Evolutionary conservation across 225 moss, liverwort and hornwort genomes (phyloP).

Genomic region (Thuidium tamariscinum): DNA sequence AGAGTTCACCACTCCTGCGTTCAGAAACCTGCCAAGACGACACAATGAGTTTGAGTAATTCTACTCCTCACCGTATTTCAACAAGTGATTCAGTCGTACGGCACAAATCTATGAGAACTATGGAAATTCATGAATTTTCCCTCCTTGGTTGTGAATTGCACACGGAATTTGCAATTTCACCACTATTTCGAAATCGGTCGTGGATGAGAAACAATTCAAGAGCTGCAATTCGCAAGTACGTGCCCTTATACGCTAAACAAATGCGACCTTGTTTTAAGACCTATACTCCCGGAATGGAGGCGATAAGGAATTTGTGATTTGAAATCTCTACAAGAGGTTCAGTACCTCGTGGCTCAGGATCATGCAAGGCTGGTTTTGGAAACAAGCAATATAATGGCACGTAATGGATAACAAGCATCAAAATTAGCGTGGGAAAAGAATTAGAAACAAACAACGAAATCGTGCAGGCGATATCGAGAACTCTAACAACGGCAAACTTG

Average conservation of each 20-base stretch:
- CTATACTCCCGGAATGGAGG: neutral
- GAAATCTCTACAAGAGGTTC: neutral
- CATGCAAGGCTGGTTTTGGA: neutral
- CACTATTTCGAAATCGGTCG: neutral
- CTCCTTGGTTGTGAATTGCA: neutral
- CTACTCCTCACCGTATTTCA: neutral
- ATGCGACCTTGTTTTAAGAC: neutral
- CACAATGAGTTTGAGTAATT: neutral
- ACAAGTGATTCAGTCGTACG: neutral
- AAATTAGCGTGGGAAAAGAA: neutral
- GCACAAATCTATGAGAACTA: neutral
- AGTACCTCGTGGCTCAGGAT: neutral
- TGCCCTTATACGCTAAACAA: neutral
- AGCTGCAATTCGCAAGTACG: neutral
- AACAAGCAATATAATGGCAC: neutral
- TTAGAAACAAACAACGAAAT: neutral
- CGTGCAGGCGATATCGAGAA: neutral
- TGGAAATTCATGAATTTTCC: neutral
- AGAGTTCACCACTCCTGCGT: conserved; percentile 15
- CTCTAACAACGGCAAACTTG: neutral
- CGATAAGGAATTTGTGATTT: neutral
- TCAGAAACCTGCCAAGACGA: conserved; percentile 10
- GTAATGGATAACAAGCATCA: neutral
- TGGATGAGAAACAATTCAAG: neutral
- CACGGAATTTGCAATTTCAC: neutral